Percentiles rank a stretch among this genome's conserved stretches.
These are phyloP conservation scores for Rosa rugosa DNA, from an alignment of 306 rosid species.

Conservation along the genomic window DNA sequence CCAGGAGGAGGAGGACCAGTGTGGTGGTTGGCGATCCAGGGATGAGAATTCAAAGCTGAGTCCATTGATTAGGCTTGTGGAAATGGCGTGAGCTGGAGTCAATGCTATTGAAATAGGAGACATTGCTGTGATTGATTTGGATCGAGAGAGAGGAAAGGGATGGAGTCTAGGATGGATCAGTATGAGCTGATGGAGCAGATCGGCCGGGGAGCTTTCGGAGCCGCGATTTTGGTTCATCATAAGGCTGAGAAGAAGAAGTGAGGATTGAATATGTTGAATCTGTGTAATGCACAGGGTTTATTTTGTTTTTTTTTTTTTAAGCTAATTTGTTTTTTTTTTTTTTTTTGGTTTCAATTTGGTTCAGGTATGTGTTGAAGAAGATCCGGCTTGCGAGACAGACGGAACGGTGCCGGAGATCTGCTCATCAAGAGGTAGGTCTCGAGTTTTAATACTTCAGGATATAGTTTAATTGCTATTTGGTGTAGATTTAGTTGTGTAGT, in stretches of 20 bases:
- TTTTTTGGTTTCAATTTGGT: neutral
- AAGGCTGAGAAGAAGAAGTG: slow-evolving; percentile 91
- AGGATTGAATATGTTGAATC: neutral
- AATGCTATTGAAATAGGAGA: neutral
- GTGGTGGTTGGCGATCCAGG: slow-evolving; percentile 15
- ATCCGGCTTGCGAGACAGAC: slow-evolving; percentile 99
- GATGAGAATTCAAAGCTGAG: neutral
- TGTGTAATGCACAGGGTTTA: slow-evolving; percentile 20
- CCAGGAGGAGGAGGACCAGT: neutral
- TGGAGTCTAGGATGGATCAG: slow-evolving; percentile 99
- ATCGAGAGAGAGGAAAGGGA: slow-evolving; percentile 27
- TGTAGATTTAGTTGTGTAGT: slow-evolving; percentile 17
- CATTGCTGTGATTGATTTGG: slow-evolving; percentile 10
- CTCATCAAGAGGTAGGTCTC: slow-evolving; percentile 92
- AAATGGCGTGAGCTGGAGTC: slow-evolving; percentile 6
- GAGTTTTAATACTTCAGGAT: neutral
- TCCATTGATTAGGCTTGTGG: neutral
- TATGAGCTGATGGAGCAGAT: slow-evolving; percentile 99
- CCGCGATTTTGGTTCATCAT: slow-evolving; percentile 94
- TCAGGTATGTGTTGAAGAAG: slow-evolving; percentile 97
- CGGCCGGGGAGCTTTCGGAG: slow-evolving; percentile 99
- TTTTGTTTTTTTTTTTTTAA: neutral
- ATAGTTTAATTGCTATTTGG: slow-evolving; percentile 11
- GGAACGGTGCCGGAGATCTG: slow-evolving; percentile 94
- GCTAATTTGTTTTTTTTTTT: neutral